Evolutionary conservation across 1,284 basidiomycete species (phyloP), one percentile per base, ranked within the genome.

Genomic region (Ganoderma multipileum): DNA sequence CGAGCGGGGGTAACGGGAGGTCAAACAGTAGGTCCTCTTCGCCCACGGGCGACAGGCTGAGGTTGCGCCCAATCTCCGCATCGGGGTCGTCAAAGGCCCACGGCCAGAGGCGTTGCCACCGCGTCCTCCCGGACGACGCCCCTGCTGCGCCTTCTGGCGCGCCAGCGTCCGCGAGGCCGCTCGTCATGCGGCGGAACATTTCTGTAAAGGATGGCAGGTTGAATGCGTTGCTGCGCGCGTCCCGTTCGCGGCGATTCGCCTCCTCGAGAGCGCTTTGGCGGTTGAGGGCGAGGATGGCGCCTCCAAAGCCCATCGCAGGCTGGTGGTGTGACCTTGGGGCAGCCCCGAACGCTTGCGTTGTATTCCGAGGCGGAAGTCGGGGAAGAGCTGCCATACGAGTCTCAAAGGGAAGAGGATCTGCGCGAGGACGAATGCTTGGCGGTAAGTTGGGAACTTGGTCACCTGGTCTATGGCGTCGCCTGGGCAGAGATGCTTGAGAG

Each of bases 251-350:
- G 20, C 72, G 68, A 59, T 72, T 68, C 20, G 65, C 73, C 42
- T 76, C 72, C 38, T 74, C 73, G 0, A 69, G 57, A 14, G 73
- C 73, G 44, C 74, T 73, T 61, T 79, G 79, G 41, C 77, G 73
- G 60, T 78, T 80, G 11, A 80, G 73, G 2, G 89, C 82, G 12
- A 92, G 80, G 3, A 93, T 73, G 1, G 88, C 91, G n/a, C 91
- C 91, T 23, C 91, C 91, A 36, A 93, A 79, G 33, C 89, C 89
- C 82, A 92, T 86, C 3, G 80, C 70, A 30, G 89, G 89, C 14
- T 83, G 79, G 71, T 88, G 88, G 65, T 87, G 88, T 11, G 88
- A 87, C 12, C 82, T 82, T 11, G 84, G 80, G 3, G 85, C 85
- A 23, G 83, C 80, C 20, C 68, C 65, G 5, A n/a, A 9, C 1